Evolutionary conservation across 2,329 filamentous ascomycete genomes (phyloP).

Genomic region (Hirsutella minnesotensis): DNA sequence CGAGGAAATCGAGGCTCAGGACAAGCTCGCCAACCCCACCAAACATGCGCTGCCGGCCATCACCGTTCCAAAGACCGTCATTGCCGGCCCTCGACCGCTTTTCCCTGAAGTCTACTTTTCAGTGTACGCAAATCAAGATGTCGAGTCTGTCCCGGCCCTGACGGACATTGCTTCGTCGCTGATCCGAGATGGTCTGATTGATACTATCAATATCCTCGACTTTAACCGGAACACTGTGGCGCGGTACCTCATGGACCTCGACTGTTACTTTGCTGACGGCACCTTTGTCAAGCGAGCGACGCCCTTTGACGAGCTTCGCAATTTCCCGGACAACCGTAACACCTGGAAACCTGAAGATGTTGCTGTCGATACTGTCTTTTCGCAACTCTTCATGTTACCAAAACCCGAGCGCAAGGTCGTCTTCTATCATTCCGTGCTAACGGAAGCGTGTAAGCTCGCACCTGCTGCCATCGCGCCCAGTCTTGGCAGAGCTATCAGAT

Average conservation of each 20-base stretch:
- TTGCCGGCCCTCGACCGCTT: conserved; percentile 60
- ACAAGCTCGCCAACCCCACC: conserved; percentile 44
- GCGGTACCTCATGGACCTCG: conserved; percentile 82
- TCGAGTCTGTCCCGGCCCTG: conserved; percentile 75
- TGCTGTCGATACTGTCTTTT: conserved; percentile 94
- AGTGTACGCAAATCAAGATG: conserved; percentile 76
- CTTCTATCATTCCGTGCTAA: conserved; percentile 92
- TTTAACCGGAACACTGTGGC: conserved; percentile 84
- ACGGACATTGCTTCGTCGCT: conserved; percentile 69
- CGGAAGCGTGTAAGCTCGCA: conserved; percentile 89
- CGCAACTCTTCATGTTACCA: conserved; percentile 82
- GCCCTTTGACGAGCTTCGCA: conserved; percentile 77
- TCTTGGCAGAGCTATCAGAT: conserved; percentile 84
- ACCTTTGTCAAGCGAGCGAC: conserved; percentile 93
- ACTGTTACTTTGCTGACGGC: conserved; percentile 82
- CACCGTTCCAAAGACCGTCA: conserved; percentile 61
- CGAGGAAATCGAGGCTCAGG: conserved; percentile 47
- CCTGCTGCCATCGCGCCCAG: conserved; percentile 94
- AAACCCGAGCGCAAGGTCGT: conserved; percentile 84
- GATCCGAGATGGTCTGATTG: conserved; percentile 72
- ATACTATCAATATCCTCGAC: conserved; percentile 89
- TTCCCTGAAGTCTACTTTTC: conserved; percentile 94
- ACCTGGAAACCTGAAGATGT: conserved; percentile 98
- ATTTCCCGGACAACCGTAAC: conserved; percentile 49
- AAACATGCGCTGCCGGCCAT: conserved; percentile 74